Conservation (phyloP, 768 basidiomycete genomes). For the Daedaleopsis nitida region DNA sequence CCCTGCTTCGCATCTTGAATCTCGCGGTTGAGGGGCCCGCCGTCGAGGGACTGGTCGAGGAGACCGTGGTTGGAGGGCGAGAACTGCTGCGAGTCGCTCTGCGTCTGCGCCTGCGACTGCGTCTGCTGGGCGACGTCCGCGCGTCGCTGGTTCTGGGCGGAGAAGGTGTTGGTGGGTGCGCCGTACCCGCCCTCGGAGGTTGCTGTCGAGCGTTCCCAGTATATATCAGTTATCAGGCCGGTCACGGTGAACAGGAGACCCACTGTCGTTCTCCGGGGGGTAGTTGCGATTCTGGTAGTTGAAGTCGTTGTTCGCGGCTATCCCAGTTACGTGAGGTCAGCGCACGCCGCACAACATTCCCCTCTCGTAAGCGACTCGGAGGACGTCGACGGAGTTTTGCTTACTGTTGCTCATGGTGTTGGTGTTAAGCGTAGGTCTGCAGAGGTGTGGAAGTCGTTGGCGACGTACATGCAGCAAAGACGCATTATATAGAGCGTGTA, state of each 20-base stretch:
- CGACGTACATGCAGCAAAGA: no score
- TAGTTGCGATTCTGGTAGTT: conserved; percentile 25
- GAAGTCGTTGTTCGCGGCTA: conserved; percentile 3
- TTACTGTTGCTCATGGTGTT: neutral
- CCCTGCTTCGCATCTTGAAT: conserved; percentile 32
- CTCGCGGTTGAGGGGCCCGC: conserved; percentile 24
- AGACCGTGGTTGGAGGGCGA: conserved; percentile 18
- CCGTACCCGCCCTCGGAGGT: conserved; percentile 34
- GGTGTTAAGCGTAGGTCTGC: neutral
- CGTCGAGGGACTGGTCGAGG: conserved; percentile 28
- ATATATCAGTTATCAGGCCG: neutral
- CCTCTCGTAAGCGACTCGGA: no score
- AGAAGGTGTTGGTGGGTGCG: conserved; percentile 20
- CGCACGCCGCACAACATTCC: no score
- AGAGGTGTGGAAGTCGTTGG: no score
- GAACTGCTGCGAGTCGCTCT: neutral
- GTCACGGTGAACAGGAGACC: conserved; percentile 7
- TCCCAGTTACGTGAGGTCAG: neutral
- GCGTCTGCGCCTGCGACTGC: neutral
- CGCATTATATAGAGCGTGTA: no score
- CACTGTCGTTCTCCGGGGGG: conserved; percentile 27
- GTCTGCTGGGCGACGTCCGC: neutral
- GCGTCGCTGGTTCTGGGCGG: conserved; percentile 11
- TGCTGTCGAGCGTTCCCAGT: conserved; percentile 17
- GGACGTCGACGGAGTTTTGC: no score